phyloP scores from a whole-genome alignment of 345 rosid species.

The Balakata baccata region DNA sequence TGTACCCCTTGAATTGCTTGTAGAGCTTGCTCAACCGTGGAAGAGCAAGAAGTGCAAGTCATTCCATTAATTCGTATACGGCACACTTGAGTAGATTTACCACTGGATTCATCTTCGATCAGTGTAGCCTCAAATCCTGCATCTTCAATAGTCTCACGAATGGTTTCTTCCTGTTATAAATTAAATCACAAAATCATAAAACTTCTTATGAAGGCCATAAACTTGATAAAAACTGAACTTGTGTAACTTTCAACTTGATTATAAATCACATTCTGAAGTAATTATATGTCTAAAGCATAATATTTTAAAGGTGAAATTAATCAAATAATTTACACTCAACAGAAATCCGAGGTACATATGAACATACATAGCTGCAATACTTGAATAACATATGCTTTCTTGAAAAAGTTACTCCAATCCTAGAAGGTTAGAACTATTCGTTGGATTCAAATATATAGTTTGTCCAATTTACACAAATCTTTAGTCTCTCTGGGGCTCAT shows the following conservation, averaged over 20 bases:
- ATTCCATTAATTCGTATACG: slow-evolving; percentile 73
- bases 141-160: slow-evolving; percentile 83
- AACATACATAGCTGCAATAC: not conserved
- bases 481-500: slow-evolving; percentile 1
- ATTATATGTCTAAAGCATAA: not conserved
- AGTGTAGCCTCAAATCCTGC: slow-evolving; percentile 71
- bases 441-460: not conserved
- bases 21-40: slow-evolving; percentile 64
- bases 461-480: not conserved
- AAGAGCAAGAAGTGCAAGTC: slow-evolving; percentile 86
- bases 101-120: slow-evolving; percentile 49
- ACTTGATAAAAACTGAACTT: not conserved
- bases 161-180: slow-evolving; percentile 58
- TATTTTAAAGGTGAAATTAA: not conserved
- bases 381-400: not conserved
- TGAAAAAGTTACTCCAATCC: not conserved
- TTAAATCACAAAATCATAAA: not conserved
- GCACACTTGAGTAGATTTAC: slow-evolving; percentile 58
- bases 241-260: not conserved
- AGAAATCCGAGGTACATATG: not conserved
- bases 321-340: not conserved
- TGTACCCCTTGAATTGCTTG: slow-evolving; percentile 60
- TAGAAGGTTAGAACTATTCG: too few species aligned
- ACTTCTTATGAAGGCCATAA: not conserved
- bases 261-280: not conserved